phyloP scores from a whole-genome alignment of 1,284 basidiomycete genomes.

The Leccinum subrobustum region DNA sequence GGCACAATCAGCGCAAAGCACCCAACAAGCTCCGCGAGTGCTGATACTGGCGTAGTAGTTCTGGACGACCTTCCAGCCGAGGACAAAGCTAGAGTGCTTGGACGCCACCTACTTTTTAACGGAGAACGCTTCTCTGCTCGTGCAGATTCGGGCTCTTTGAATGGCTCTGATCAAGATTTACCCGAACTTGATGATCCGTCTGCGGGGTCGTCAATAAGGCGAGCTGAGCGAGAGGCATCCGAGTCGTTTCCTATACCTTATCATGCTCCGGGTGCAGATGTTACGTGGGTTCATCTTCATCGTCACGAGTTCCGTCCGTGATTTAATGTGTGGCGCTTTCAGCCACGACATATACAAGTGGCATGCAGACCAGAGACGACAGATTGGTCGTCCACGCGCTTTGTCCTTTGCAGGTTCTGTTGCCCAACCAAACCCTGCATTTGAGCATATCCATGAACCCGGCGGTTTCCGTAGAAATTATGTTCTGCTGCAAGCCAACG shows the following conservation, averaged over 20 bases:
- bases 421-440: slow-evolving; percentile 60
- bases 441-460: slow-evolving; percentile 90
- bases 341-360: slow-evolving; percentile 96
- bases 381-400: slow-evolving; percentile 58
- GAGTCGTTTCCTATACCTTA: slow-evolving; percentile 84
- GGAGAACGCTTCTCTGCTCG: slow-evolving; percentile 60
- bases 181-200: slow-evolving; percentile 25
- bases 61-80: slow-evolving; percentile 69
- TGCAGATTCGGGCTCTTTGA: slow-evolving; percentile 28
- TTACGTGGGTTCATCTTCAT: slow-evolving; percentile 66
- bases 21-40: slow-evolving; percentile 30
- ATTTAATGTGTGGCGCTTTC: slow-evolving; percentile 4
- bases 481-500: slow-evolving; percentile 66
- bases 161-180: slow-evolving; percentile 37
- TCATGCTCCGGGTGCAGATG: slow-evolving; percentile 81
- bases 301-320: slow-evolving; percentile 15
- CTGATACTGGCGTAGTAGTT: slow-evolving; percentile 34
- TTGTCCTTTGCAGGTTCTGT: slow-evolving; percentile 71
- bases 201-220: slow-evolving; percentile 37
- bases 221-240: slow-evolving; percentile 39
- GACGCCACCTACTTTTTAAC: slow-evolving; percentile 77
- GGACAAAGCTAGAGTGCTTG: slow-evolving; percentile 80
- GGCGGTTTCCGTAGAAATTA: slow-evolving; percentile 93
- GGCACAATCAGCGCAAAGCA: slow-evolving; percentile 35
- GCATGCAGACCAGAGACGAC: slow-evolving; percentile 73